Evolutionary conservation across 2,329 filamentous ascomycete species (phyloP), one percentile per base, ranked within the genome.

Genomic region (Colletotrichum kahawae): DNA sequence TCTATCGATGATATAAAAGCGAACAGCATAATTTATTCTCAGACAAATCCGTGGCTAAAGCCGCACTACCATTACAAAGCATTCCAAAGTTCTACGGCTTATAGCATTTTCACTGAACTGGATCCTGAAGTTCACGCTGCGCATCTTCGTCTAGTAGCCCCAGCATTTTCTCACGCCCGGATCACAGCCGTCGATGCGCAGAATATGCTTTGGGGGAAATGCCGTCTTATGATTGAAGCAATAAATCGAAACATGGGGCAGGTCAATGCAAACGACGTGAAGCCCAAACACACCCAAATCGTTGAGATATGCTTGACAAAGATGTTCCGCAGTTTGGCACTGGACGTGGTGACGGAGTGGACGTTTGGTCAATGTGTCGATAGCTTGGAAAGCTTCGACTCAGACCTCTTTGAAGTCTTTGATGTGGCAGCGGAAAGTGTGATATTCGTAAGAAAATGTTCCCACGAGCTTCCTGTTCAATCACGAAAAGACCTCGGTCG

Each of bases 31-130:
- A 54, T 74, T 10, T 74, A 74, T 68, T 38, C 67, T 7, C 71
- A 70, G 27, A 71, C 14, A 4, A 66, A 65, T 14, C 67, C 67
- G 2, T 74, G 67, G 59, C 29, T 59, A 10, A 74, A 74, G 38
- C 68, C 71, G 3, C 34, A 36, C 27, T 71, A 66, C 24, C 63
- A 70, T 38, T 74, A 74, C 29, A 34, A 65, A 34, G 59, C 71
- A 3, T 74, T 74, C 18, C n/a, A 48, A 34, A 70, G 68, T 16
- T 71, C 68, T 29, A 8, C 56, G 7, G 67, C 18, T 7, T 62
- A 34, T 12, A 74, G 68, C 24, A 59, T 74, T 9, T 74, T 74
- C 51, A 74, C 71, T 9, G 60, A 70, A 31, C 54, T 70, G 60
- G 67, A 74, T 29, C 59, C 60, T 4, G 10, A 14, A 9, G 64